Evolutionary conservation across 805 yeast species (phyloP).

Genomic region (Candida insectorum): DNA sequence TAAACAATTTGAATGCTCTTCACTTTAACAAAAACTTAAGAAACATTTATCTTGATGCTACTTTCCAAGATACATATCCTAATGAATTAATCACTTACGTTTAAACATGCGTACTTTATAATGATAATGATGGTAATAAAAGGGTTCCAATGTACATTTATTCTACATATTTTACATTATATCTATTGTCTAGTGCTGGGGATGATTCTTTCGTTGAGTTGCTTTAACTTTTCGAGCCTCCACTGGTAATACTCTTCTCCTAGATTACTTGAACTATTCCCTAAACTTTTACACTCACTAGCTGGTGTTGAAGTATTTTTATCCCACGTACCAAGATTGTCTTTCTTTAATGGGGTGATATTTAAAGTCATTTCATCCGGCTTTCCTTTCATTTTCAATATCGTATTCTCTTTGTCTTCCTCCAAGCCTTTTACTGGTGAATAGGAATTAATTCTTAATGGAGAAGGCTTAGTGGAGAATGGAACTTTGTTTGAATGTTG

Average conservation of each 20-base stretch:
- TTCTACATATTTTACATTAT: no score
- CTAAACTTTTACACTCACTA: conserved; percentile 13
- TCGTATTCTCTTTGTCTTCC: conserved; percentile 11
- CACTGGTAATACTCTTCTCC: conserved; percentile 40
- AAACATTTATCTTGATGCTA: conserved; percentile 13
- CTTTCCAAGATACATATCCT: conserved; percentile 3
- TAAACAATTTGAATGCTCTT: conserved; percentile 10
- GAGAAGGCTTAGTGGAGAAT: conserved; percentile 5
- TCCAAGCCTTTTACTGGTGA: background rate
- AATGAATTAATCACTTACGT: conserved; percentile 8
- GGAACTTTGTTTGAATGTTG: background rate
- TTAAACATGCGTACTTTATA: no score
- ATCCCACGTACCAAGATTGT: conserved; percentile 6
- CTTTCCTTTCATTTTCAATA: conserved; percentile 1
- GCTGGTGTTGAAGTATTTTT: conserved; percentile 13
- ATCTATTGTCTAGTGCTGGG: no score
- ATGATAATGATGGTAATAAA: no score
- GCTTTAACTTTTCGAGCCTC: conserved; percentile 37
- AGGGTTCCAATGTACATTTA: no score
- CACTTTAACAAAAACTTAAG: conserved; percentile 10
- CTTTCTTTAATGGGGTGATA: conserved; percentile 11
- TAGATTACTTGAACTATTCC: conserved; percentile 35
- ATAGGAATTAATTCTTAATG: conserved; percentile 6
- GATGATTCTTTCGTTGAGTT: no score
- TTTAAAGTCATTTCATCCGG: conserved; percentile 6